These are phyloP conservation scores for Boletus patriciae DNA, from an alignment of 768 basidiomycete species.

Conservation along the genomic window DNA sequence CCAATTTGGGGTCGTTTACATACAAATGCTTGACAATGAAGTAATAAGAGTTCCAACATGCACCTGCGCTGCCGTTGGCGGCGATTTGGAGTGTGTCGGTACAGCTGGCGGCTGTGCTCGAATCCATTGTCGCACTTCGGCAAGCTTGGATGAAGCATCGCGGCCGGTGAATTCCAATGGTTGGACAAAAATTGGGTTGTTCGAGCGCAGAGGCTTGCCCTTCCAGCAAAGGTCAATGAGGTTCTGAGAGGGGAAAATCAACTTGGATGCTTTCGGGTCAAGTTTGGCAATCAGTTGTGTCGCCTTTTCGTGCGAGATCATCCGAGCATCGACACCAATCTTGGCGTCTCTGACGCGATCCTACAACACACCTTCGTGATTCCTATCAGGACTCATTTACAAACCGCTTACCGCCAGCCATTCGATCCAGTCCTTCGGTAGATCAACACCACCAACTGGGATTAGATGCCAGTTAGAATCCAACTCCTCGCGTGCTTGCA, in stretches of 20 bases:
- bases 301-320: conserved; percentile 75
- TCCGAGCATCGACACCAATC: conserved; percentile 83
- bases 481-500: conserved; percentile 68
- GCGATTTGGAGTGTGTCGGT: conserved; percentile 60
- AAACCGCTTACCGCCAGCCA: conserved; percentile 60
- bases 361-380: conserved; percentile 24
- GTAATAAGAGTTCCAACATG: conserved; percentile 69
- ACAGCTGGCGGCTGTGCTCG: conserved; percentile 54
- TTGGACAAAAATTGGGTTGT: conserved; percentile 66
- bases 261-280: conserved; percentile 52
- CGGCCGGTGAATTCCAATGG: conserved; percentile 68
- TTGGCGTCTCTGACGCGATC: conserved; percentile 44
- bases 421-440: conserved; percentile 74
- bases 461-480: conserved; percentile 75
- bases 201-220: conserved; percentile 69
- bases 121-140: conserved; percentile 70
- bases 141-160: conserved; percentile 70
- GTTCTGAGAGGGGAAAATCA: conserved; percentile 84
- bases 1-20: conserved; percentile 20
- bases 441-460: conserved; percentile 49
- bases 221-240: conserved; percentile 82
- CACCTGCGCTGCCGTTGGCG: conserved; percentile 59
- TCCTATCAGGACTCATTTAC: neutral
- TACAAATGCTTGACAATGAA: conserved; percentile 70
- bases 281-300: conserved; percentile 59